phyloP scores from a whole-genome alignment of 352 stramenopile genomes.

The Phytophthora rubi region DNA sequence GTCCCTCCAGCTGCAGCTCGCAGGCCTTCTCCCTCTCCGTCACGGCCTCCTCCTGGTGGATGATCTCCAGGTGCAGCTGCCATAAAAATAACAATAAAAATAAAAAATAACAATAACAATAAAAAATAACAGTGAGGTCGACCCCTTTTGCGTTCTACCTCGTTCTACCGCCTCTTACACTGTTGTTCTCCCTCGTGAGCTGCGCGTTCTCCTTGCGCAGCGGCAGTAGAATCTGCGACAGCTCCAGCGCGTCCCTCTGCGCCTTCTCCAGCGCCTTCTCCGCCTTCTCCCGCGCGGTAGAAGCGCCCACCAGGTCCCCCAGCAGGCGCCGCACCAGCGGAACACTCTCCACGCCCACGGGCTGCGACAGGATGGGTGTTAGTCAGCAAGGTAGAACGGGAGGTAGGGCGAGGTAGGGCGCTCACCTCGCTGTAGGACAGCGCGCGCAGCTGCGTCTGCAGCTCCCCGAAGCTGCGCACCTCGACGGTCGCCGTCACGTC shows the following conservation, averaged over 20 bases:
- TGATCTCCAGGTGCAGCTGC: constrained; percentile 80
- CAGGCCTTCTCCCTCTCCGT: constrained; percentile 69
- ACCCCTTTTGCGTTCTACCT: not conserved
- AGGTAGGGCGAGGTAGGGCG: not conserved
- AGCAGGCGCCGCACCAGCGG: constrained; percentile 65
- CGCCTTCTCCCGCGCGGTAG: constrained; percentile 37
- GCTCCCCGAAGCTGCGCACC: constrained; percentile 57
- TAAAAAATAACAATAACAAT: not conserved
- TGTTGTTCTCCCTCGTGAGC: constrained; percentile 82
- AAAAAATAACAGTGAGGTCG: not conserved
- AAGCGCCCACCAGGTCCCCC: constrained; percentile 49
- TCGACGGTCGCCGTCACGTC: constrained; percentile 49
- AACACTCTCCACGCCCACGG: constrained; percentile 66
- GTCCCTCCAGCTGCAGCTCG: constrained; percentile 67
- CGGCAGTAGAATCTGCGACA: constrained; percentile 73
- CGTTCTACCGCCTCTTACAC: constrained; percentile 35
- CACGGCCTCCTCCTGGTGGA: constrained; percentile 82
- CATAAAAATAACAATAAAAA: not conserved
- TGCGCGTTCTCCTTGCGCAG: constrained; percentile 80
- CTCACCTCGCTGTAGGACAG: constrained; percentile 70
- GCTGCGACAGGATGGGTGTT: constrained; percentile 23
- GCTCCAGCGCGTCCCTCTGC: constrained; percentile 65
- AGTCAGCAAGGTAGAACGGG: constrained; percentile 1
- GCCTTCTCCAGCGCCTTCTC: constrained; percentile 58
- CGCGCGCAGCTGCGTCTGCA: constrained; percentile 63